These are phyloP conservation scores for Gymnopilus dilepis DNA, from an alignment of 768 basidiomycete species.

Conservation along the genomic window DNA sequence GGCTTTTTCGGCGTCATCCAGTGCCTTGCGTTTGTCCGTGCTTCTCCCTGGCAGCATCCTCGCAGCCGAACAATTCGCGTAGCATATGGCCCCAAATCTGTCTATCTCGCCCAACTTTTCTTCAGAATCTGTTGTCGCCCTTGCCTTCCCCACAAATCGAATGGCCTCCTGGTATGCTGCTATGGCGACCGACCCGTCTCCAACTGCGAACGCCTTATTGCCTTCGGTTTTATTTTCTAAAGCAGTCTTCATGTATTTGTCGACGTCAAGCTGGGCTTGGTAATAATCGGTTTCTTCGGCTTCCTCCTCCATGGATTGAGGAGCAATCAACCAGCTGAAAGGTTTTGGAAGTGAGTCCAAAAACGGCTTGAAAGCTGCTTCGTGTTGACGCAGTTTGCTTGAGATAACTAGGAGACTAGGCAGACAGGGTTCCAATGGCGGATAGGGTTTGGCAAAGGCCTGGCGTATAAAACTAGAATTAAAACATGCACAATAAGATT, in stretches of 20 bases:
- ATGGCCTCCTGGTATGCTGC: conserved; percentile 5
- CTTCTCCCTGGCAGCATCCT: background rate
- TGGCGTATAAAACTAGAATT: conserved; percentile 23
- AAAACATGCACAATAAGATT: background rate
- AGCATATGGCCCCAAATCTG: background rate
- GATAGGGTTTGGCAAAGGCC: conserved; percentile 19
- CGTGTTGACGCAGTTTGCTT: conserved; percentile 17
- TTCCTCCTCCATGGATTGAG: conserved; percentile 8
- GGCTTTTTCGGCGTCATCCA: conserved; percentile 2
- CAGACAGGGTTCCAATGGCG: conserved; percentile 16
- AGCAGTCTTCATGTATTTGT: conserved; percentile 1
- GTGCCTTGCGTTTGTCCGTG: background rate
- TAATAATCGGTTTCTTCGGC: conserved; percentile 7
- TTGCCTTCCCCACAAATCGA: background rate
- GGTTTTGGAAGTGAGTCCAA: conserved; percentile 19
- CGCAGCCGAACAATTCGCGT: conserved; percentile 8
- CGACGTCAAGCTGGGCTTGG: conserved; percentile 12
- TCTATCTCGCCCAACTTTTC: background rate
- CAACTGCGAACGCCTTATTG: background rate
- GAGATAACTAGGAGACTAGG: conserved; percentile 19
- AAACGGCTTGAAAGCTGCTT: conserved; percentile 19
- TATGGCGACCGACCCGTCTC: background rate
- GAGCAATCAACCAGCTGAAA: conserved; percentile 20
- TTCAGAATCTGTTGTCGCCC: background rate
- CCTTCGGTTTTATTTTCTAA: conserved; percentile 7